Conservation (phyloP, 768 basidiomycete species). For the Trametes cingulata region DNA sequence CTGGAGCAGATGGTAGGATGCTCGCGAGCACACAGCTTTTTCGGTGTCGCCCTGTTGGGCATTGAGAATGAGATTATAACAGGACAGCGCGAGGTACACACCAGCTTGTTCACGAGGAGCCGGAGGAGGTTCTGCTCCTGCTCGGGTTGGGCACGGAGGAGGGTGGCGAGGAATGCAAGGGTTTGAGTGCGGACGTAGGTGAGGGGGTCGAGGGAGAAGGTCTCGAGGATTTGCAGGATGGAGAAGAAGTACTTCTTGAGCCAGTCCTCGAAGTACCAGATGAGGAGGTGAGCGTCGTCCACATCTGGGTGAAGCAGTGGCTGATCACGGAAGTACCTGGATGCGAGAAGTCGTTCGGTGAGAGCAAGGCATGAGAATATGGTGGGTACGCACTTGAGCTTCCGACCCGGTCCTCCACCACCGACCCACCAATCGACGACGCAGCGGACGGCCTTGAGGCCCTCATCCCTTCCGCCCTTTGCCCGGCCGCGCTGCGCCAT, state of each 20-base stretch:
- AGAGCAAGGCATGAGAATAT: not conserved
- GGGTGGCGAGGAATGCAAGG: constrained; percentile 71
- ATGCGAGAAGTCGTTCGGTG: not conserved
- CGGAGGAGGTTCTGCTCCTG: constrained; percentile 96
- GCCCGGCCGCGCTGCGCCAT: constrained; percentile 80
- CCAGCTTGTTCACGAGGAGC: constrained; percentile 92
- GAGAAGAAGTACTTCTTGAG: constrained; percentile 96
- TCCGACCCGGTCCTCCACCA: constrained; percentile 85
- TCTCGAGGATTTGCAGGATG: constrained; percentile 88
- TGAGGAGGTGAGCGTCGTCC: constrained; percentile 70
- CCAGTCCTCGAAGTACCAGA: constrained; percentile 98
- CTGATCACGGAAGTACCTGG: constrained; percentile 90
- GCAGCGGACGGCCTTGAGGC: constrained; percentile 85
- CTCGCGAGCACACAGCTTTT: constrained; percentile 82
- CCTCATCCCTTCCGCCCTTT: constrained; percentile 91
- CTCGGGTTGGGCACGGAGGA: constrained; percentile 89
- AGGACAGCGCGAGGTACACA: constrained; percentile 36
- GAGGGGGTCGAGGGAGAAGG: constrained; percentile 80
- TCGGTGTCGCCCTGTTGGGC: constrained; percentile 79
- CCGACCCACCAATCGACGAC: constrained; percentile 98
- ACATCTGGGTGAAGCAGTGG: constrained; percentile 61
- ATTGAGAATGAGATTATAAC: not conserved
- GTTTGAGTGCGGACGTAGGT: constrained; percentile 87
- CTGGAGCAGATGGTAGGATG: constrained; percentile 87
- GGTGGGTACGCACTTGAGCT: constrained; percentile 66